Conservation (phyloP, 495 filamentous ascomycete species). For the Aspergillus heteromorphus region DNA sequence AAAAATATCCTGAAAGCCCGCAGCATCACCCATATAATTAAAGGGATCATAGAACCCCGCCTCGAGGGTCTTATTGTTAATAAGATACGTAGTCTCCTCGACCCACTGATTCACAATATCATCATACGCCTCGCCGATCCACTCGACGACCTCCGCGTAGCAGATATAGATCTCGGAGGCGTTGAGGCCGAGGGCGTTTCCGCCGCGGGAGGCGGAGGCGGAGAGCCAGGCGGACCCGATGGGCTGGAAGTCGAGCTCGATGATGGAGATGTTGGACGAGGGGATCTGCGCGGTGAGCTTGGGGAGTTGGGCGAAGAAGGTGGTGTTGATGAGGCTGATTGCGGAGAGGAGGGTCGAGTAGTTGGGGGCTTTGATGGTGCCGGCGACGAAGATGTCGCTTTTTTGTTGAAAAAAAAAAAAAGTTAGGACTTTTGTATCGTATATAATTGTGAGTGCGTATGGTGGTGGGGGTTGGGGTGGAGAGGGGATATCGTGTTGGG, state of each 20-base stretch:
- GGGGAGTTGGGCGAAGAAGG: conserved; percentile 30
- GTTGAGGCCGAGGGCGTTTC: conserved; percentile 42
- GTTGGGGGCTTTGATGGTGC: conserved; percentile 29
- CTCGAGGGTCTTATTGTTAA: conserved; percentile 29
- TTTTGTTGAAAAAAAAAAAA: too few relatives aligned
- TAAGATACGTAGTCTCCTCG: conserved; percentile 28
- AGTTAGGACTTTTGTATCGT: too few relatives aligned
- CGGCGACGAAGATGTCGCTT: conserved; percentile 34
- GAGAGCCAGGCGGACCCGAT: conserved; percentile 38
- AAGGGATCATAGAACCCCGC: conserved; percentile 28
- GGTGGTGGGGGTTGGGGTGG: too few relatives aligned
- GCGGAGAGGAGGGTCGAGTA: conserved; percentile 24
- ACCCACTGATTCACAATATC: conserved; percentile 28
- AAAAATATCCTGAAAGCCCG: conserved; percentile 33
- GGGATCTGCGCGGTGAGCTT: conserved; percentile 27
- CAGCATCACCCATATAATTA: conserved; percentile 31
- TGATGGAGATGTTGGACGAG: conserved; percentile 27
- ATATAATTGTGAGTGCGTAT: too few relatives aligned
- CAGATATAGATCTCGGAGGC: conserved; percentile 29
- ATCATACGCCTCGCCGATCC: conserved; percentile 29
- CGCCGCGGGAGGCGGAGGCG: conserved; percentile 25
- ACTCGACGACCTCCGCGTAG: conserved; percentile 36
- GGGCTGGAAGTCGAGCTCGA: conserved; percentile 42
- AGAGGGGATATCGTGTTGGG: too few relatives aligned
- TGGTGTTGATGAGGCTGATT: conserved; percentile 34